Base-by-base conservation (phyloP, 73 alveolate species). In the Paramecium biaurelia region DNA sequence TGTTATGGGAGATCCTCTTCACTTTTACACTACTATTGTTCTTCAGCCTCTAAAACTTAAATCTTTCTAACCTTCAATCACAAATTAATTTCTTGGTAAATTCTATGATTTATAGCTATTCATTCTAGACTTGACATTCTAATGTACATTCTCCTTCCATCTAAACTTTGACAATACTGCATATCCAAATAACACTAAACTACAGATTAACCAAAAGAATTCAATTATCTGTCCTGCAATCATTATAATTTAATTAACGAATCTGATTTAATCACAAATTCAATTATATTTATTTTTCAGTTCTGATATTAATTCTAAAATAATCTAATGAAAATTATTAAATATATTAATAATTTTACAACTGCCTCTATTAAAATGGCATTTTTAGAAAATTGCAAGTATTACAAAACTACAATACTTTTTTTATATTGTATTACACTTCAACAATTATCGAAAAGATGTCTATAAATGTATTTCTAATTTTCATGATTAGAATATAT, bases 71-170 rank as follows among this genome's bases (percentile, higher is more conserved):
- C 90, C 90, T 15, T 79, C 90, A 43, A 79, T 79, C 20, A 79
- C 90, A 79, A 79, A 79, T 79, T 79, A 34, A 79, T 79, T 79
- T 79, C 90, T 79, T 21, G 90, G 90, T 5, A 79, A 34, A 41
- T 79, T 38, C 34, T 72, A 34, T 14, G 26, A 32, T 72, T 72
- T 79, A 14, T 79, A 43, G 72, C 90, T 79, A 47, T 34, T 41
- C 70, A 47, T 79, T 23, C 74, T 47, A 15, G 56, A 43, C 49
- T 79, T 43, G 5, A 30, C 20, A 47, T 20, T 79, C 42, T 47
- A 79, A 79, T 79, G 76, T 23, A 79, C 30, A 21, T 24, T 63
- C 28, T 79, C 76, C 7, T 47, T 47, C 90, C 90, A 79, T 79
- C 74, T 41, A 47, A 41, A 79, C 12, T 79, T 79, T 47, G 21